phyloP scores from a whole-genome alignment of 768 basidiomycete genomes.

The Pleurotus pulmonarius region DNA sequence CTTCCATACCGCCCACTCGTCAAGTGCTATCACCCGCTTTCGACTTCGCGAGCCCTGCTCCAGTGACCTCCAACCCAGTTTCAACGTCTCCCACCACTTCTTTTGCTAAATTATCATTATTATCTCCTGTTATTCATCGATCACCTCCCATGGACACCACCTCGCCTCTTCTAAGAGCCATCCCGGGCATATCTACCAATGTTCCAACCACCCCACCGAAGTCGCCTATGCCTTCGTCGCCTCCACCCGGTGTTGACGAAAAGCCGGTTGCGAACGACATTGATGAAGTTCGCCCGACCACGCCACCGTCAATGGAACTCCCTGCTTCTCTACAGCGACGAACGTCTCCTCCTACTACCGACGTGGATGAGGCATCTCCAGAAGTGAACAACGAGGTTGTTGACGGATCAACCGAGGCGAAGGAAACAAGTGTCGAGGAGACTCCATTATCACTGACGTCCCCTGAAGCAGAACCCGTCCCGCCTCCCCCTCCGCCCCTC shows the following conservation, averaged over 20 bases:
- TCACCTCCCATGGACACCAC: not conserved
- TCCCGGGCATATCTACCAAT: not conserved
- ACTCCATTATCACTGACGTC: too few species aligned
- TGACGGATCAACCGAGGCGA: too few species aligned
- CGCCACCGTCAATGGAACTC: not conserved
- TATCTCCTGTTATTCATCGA: conserved; percentile 27
- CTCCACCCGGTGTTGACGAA: too few species aligned
- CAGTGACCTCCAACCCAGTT: not conserved
- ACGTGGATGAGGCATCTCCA: too few species aligned
- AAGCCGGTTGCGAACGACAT: too few species aligned
- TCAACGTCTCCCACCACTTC: conserved; percentile 40
- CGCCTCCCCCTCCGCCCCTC: too few species aligned
- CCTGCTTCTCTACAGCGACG: not conserved
- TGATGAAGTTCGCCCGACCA: not conserved
- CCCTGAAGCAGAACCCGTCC: too few species aligned
- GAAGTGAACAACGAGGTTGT: too few species aligned
- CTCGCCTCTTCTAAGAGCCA: not conserved
- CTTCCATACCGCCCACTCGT: conserved; percentile 16
- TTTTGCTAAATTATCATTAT: conserved; percentile 48
- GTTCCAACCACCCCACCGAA: conserved; percentile 3
- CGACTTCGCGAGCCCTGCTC: conserved; percentile 6
- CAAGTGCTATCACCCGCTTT: conserved; percentile 13
- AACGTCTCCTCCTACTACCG: not conserved
- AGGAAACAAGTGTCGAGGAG: too few species aligned
- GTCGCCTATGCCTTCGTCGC: too few species aligned